Base-by-base conservation (phyloP, 495 filamentous ascomycete species). In the Daldinia grandis region DNA sequence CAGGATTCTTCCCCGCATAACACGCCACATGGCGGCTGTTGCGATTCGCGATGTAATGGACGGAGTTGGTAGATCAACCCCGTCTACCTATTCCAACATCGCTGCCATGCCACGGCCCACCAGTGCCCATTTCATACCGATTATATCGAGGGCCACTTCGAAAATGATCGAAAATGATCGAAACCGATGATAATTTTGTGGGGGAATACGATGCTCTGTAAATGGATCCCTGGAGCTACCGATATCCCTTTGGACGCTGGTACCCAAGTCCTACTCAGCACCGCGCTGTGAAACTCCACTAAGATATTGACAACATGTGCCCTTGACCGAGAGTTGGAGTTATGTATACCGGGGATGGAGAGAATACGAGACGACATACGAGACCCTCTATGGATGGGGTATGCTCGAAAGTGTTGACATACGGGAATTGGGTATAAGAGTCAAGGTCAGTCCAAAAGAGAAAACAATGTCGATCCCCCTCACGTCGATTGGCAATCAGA, bases 11-110 rank as follows among this genome's bases (percentile, higher is more conserved):
- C 21, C 38, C 42, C 50, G 40, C 31, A 72, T 57, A 25, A 40
- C 21, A 56, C 60, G 58, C 44, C 63, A 61, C 64, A 56, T 68
- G 59, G 64, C 58, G 54, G 49, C 38, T 53, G n/a, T 57, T 53
- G 27, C 55, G 28, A 64, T 53, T 27, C 37, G 25, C 21, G 50
- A n/a, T 9, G n/a, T 17, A 33, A 56, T 55, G 28, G 28, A 51
- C 38, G 35, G 64, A 59, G n/a, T 50, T 40, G 21, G 35, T 17
- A 31, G 64, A 15, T 53, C 14, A 30, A 28, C 49, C 25, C 25
- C 25, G 6, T 62, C n/a, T 4, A 17, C 25, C 58, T n/a, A n/a
- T n/a, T n/a, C 21, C 54, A 28, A 19, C 44, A 53, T 66, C 27
- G 53, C 33, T 35, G 24, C 51, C 31, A 57, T 56, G 58, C 30